Conservation (phyloP, 139 green algal species). For the Volvox africanus region DNA sequence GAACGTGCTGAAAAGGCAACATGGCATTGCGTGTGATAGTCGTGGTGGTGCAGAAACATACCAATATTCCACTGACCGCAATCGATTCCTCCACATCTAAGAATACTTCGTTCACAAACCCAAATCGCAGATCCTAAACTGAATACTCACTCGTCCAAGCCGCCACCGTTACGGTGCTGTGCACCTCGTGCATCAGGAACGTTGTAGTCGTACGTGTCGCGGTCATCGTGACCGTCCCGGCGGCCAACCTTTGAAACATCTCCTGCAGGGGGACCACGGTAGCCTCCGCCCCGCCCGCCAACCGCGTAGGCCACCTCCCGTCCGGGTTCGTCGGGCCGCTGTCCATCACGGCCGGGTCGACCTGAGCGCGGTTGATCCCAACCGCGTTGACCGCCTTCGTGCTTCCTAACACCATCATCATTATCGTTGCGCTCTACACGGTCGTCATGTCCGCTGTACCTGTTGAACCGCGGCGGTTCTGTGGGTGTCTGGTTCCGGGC, state of each 20-base stretch:
- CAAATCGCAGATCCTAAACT: too few species aligned
- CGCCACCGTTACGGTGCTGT: too few species aligned
- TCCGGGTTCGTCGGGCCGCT: background rate
- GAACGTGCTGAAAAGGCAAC: too few species aligned
- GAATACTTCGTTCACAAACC: too few species aligned
- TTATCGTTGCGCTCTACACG: slow-evolving; percentile 4
- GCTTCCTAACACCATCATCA: background rate
- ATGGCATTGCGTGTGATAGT: too few species aligned
- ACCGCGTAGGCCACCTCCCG: background rate
- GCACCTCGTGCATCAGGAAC: too few species aligned
- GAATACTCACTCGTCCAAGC: too few species aligned
- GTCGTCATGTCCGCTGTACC: slow-evolving; percentile 19
- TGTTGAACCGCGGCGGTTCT: slow-evolving; percentile 5
- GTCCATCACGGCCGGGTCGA: background rate
- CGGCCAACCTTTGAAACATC: background rate
- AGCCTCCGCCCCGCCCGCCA: background rate
- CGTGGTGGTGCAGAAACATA: too few species aligned
- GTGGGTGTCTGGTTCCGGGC: background rate
- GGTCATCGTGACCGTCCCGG: slow-evolving; percentile 20
- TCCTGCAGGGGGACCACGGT: background rate
- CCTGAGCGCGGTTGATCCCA: background rate
- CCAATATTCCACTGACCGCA: too few species aligned
- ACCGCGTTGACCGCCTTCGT: background rate
- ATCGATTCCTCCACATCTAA: too few species aligned
- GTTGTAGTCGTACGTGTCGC: background rate